Base-by-base conservation (phyloP, 148 eudicot species). In the Rheum nobile region DNA sequence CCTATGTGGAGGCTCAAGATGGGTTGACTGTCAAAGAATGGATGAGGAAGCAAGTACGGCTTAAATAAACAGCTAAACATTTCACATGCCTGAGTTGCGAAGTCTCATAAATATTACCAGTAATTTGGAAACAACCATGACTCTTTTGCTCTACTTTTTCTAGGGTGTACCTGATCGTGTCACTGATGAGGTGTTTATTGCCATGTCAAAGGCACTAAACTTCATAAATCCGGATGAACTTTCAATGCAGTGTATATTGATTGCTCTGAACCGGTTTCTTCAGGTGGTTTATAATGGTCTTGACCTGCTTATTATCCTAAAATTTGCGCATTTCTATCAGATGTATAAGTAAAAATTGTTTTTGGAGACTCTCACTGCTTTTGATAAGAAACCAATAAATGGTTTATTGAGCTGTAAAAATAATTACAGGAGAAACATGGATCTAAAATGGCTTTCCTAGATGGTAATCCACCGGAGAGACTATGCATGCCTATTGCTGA, bases 161-260 rank as follows among this genome's bases (percentile, higher is more conserved):
- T 77, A 96, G 99, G 99, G 97, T 32, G 55, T 96, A 80, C 99
- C 99, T 67, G 99, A 92, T 75, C 89, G 99, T 71, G 97, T 96
- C 34, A 96, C 99, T 28, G 84, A 88, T 61, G 99, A 96, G 86
- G 99, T 96, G 73, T 96, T 96, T 71, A 92, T 96, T 81, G 96
- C 99, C 86, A 96, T 96, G 99, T 96, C 99, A 78, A 96, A 96
- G 85, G 97, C 99, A 38, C 83, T 96, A 46, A 96, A 96, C 82
- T 96, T 96, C 84, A 96, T 96, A 71, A 96, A 96, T 74, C 99
- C 99, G 14, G 96, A 92, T 85, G 97, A 96, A 78, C 92, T 96
- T 29, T 96, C 99, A 17, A 92, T 96, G 97, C 99, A 96, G 83
- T 96, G 99, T 78, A 90, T 96, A 74, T 88, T 96, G 85, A 96